Evolutionary conservation across 2,329 filamentous ascomycete genomes (phyloP), one percentile per base, ranked within the genome.

Genomic region (Akanthomyces muscarius): DNA sequence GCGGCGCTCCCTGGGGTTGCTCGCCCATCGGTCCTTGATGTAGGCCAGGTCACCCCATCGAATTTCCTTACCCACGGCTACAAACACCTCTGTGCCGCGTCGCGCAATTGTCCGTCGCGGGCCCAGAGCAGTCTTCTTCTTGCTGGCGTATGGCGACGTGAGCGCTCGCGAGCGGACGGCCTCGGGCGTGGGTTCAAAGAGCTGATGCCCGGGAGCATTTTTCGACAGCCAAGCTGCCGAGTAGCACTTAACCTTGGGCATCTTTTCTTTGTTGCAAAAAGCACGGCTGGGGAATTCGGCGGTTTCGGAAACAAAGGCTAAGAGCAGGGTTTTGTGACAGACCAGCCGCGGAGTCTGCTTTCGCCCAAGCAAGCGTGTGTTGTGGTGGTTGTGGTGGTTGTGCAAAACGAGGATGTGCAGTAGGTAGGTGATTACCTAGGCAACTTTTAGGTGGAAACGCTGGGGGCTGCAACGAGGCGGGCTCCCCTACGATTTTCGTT

Each of bases 211-310:
- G 23, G 90, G 87, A 61, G 87, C 87, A 57, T 89, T 89, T 71
- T 88, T 85, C 66, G 88, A 87, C 63, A 99, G 88, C 92, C 93
- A 99, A 68, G 87, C 81, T 62, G 94, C 92, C 71, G 91, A 93
- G 76, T 92, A 94, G 74, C 87, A 87, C 73, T 90, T 88, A 71
- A 97, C 86, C 76, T 89, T 92, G 44, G 92, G 91, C 94, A 97
- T 97, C 64, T 72, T 77, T 13, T 30, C 25, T 28, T 33, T n/a
- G 30, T 55, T 30, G 21, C 25, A 10, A 10, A 13, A 36, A 52
- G 13, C 14, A 23, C 13, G 6, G 18, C 25, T 14, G 21, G 33
- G 36, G 52, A 30, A 8, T 7, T 21, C 10, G 10, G 18, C 2
- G 5, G 33, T 25, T 30, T 14, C 18, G 28, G n/a, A 23, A 45